Conservation (phyloP, 176 grass and related monocot genomes). For the Cocos nucifera region DNA sequence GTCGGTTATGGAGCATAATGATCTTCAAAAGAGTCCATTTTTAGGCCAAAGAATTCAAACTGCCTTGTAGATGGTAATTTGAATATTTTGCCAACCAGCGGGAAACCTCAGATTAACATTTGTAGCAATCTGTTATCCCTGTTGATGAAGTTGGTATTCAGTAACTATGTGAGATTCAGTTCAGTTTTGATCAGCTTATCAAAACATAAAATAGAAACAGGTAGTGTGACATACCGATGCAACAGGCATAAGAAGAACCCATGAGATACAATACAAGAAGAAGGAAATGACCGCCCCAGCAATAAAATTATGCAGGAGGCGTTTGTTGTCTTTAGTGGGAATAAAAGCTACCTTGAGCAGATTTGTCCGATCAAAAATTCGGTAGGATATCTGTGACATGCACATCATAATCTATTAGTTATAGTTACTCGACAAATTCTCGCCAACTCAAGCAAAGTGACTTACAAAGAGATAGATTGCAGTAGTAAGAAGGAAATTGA, state of each 20-base stretch:
- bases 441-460: background rate
- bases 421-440: background rate
- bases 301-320: constrained; percentile 69
- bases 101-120: no score
- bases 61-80: no score
- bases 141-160: no score
- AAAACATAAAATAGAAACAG: no score
- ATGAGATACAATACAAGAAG: constrained; percentile 61
- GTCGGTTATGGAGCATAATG: no score
- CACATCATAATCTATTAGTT: background rate
- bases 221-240: constrained; percentile 40
- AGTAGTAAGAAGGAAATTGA: constrained; percentile 34
- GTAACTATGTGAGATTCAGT: no score
- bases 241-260: constrained; percentile 64
- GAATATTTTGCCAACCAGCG: no score
- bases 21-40: no score
- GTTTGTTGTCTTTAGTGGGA: constrained; percentile 69
- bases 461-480: constrained; percentile 34
- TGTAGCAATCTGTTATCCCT: no score
- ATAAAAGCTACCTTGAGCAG: constrained; percentile 54
- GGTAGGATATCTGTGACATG: constrained; percentile 63
- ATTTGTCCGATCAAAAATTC: constrained; percentile 54
- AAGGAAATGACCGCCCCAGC: constrained; percentile 50
- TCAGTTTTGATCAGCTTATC: no score
- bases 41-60: no score